Evolutionary conservation across 345 rosid species (phyloP).

Genomic region (Syzygium aqueum): DNA sequence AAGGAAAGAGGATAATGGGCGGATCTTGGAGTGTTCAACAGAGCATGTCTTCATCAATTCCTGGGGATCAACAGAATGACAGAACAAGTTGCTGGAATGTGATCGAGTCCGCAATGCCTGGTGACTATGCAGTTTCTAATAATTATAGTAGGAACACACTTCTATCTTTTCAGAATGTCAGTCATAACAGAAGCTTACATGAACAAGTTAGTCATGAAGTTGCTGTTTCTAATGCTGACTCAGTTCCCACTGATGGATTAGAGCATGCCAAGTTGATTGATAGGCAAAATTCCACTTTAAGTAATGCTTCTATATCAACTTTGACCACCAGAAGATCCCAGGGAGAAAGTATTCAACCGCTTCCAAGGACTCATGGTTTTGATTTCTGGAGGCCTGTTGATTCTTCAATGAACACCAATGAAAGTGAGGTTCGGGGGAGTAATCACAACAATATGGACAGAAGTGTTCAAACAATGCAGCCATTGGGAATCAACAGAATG

Average conservation of each 20-base stretch:
- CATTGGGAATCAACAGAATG: not conserved
- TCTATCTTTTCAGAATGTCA: constrained; percentile 13
- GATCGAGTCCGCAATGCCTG: constrained; percentile 16
- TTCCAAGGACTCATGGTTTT: not conserved
- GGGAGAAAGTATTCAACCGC: not conserved
- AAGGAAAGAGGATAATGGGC: constrained; percentile 18
- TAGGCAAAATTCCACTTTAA: not conserved
- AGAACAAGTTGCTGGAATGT: constrained; percentile 36
- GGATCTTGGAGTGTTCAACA: constrained; percentile 26
- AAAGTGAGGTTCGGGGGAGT: not conserved
- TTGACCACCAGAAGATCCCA: not conserved
- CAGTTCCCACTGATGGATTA: constrained; percentile 15
- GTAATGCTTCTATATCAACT: not conserved
- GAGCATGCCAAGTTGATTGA: not conserved
- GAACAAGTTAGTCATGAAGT: constrained; percentile 15
- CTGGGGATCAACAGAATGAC: constrained; percentile 22
- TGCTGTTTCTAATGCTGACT: constrained; percentile 28
- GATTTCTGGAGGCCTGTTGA: constrained; percentile 4
- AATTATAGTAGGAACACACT: constrained; percentile 18
- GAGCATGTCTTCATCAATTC: constrained; percentile 7
- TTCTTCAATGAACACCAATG: not conserved
- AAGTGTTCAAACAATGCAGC: not conserved
- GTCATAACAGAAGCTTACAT: constrained; percentile 4
- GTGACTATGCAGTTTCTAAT: constrained; percentile 6
- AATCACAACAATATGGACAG: not conserved